Conservation (phyloP, 306 rosid species). For the Bauhinia variegata region DNA sequence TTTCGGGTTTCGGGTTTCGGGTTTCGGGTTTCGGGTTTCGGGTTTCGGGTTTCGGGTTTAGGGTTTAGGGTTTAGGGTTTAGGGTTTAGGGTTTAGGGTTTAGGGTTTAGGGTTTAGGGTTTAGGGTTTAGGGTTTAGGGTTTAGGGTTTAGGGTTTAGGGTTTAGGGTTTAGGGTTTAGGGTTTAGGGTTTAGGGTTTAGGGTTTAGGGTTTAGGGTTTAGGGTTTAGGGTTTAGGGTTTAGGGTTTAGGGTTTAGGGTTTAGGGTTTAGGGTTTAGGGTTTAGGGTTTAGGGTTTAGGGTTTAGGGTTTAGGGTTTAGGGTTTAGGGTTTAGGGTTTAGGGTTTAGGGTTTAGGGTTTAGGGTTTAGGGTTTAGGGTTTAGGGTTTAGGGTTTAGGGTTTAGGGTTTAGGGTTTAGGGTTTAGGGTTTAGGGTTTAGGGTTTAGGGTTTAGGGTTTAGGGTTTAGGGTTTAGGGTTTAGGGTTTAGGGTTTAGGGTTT, state of each 20-base stretch:
- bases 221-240: slow-evolving; percentile 29
- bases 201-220: slow-evolving; percentile 21
- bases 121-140: slow-evolving; percentile 22
- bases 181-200: slow-evolving; percentile 17
- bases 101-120: slow-evolving; percentile 21
- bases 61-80: slow-evolving; percentile 31
- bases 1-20: slow-evolving; percentile 33
- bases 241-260: slow-evolving; percentile 32
- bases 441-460: slow-evolving; percentile 3
- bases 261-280: slow-evolving; percentile 34
- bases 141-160: slow-evolving; percentile 18
- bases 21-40: slow-evolving; percentile 35
- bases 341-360: slow-evolving; percentile 17
- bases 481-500: slow-evolving; percentile 25
- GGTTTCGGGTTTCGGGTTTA: slow-evolving; percentile 34
- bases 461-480: slow-evolving; percentile 12
- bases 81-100: slow-evolving; percentile 38
- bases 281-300: slow-evolving; percentile 31
- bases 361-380: slow-evolving; percentile 27
- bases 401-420: slow-evolving; percentile 36
- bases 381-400: slow-evolving; percentile 27
- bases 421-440: slow-evolving; percentile 30
- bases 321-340: slow-evolving; percentile 21
- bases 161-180: slow-evolving; percentile 4
- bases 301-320: slow-evolving; percentile 26